Conservation (phyloP, 345 rosid genomes). For the Cardiospermum halicacabum region DNA sequence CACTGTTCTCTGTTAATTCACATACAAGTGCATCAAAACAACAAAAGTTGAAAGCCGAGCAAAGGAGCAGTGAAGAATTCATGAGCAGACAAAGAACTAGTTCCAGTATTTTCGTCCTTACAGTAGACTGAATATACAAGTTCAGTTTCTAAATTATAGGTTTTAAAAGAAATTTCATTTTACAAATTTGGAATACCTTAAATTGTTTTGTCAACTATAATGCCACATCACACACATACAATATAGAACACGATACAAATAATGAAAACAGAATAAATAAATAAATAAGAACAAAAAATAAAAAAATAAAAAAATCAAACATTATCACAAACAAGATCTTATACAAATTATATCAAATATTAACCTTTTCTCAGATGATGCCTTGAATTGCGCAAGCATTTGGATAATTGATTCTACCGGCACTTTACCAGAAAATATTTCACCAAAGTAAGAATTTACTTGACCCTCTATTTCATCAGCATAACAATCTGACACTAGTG, state of each 20-base stretch:
- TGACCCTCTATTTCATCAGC: constrained; percentile 34
- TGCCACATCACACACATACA: background rate
- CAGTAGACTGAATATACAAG: background rate
- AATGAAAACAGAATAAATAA: no score
- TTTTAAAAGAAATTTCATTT: background rate
- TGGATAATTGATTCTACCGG: constrained; percentile 31
- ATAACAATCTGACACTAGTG: constrained; percentile 24
- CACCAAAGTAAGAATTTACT: constrained; percentile 35
- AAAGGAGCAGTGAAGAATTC: background rate
- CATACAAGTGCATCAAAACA: background rate
- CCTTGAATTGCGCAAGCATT: constrained; percentile 35
- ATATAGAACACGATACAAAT: background rate
- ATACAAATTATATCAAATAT: background rate
- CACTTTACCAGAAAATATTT: constrained; percentile 34
- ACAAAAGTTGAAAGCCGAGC: background rate
- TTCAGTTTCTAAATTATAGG: background rate
- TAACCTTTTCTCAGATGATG: constrained; percentile 28
- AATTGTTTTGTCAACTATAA: background rate
- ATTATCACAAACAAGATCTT: background rate
- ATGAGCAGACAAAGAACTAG: background rate
- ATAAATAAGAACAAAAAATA: background rate
- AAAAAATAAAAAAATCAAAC: background rate
- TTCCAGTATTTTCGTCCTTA: background rate
- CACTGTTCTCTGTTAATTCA: constrained; percentile 29
- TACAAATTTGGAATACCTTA: background rate